Evolutionary conservation across 2,329 filamentous ascomycete species (phyloP).

Genomic region (Ilyonectria destructans): DNA sequence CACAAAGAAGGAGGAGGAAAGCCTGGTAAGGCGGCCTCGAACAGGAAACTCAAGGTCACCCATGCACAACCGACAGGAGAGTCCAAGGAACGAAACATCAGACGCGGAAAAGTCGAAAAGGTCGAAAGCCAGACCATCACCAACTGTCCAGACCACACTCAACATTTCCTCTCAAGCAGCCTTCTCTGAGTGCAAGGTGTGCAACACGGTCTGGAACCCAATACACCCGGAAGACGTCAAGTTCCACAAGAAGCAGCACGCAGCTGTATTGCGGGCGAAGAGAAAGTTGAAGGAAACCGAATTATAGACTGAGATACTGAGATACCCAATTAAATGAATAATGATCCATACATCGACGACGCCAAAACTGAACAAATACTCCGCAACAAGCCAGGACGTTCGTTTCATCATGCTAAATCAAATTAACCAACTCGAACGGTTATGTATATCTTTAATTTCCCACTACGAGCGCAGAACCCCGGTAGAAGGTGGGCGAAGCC

Average conservation of each 20-base stretch:
- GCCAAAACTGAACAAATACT: background rate
- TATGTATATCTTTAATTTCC: background rate
- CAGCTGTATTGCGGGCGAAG: constrained; percentile 51
- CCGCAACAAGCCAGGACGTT: background rate
- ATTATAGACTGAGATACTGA: constrained; percentile 44
- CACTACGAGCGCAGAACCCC: background rate
- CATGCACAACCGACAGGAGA: background rate
- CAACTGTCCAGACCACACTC: constrained; percentile 60
- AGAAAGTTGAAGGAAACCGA: constrained; percentile 45
- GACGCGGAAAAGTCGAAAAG: constrained; percentile 28
- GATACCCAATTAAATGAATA: constrained; percentile 44
- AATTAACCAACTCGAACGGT: background rate
- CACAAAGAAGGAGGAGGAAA: background rate
- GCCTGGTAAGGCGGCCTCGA: background rate
- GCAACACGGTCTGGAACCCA: constrained; percentile 63
- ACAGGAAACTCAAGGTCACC: background rate
- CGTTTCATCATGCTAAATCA: background rate
- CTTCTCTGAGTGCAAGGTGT: constrained; percentile 62
- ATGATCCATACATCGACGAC: background rate
- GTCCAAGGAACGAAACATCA: constrained; percentile 18
- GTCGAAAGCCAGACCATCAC: constrained; percentile 40
- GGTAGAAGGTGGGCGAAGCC: background rate
- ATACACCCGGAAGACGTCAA: constrained; percentile 62
- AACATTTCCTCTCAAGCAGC: constrained; percentile 60
- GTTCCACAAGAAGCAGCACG: constrained; percentile 60